A percentile compares a stretch with the other conserved stretches of the same genome.
These are phyloP conservation scores for Adansonia grandidieri DNA, from an alignment of 441 rosid species.

Conservation along the genomic window DNA sequence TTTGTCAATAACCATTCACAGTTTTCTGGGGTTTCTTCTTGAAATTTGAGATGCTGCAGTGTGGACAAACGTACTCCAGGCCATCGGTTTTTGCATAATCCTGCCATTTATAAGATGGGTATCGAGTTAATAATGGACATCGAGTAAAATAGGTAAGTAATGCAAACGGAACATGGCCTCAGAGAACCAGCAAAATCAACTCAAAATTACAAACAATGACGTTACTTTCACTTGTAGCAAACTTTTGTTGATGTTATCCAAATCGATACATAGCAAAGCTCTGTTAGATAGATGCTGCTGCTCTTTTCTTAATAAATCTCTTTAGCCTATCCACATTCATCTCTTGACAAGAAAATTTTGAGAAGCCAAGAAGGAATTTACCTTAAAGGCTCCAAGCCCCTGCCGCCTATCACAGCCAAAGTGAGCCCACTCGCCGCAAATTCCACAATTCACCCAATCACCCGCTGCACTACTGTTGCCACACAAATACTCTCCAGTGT, in stretches of 20 bases:
- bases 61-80: conserved; percentile 93
- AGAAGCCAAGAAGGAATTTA: conserved; percentile 22
- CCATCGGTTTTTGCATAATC: conserved; percentile 99
- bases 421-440: conserved; percentile 99
- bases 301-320: not conserved
- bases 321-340: not conserved
- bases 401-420: conserved; percentile 98
- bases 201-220: not conserved
- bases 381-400: conserved; percentile 99
- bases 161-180: not conserved
- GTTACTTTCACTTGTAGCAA: too few relatives aligned
- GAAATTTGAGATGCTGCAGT: conserved; percentile 82
- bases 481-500: conserved; percentile 25
- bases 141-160: not conserved
- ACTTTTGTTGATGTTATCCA: not conserved
- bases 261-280: not conserved
- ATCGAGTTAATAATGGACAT: not conserved
- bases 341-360: not conserved
- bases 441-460: conserved; percentile 98
- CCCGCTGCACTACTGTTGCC: conserved; percentile 96
- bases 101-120: conserved; percentile 45
- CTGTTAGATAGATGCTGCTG: not conserved
- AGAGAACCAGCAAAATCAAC: not conserved
- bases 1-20: conserved; percentile 57
- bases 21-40: conserved; percentile 87